Conservation (phyloP, 1,284 basidiomycete species). For the Leccinum variabile region DNA sequence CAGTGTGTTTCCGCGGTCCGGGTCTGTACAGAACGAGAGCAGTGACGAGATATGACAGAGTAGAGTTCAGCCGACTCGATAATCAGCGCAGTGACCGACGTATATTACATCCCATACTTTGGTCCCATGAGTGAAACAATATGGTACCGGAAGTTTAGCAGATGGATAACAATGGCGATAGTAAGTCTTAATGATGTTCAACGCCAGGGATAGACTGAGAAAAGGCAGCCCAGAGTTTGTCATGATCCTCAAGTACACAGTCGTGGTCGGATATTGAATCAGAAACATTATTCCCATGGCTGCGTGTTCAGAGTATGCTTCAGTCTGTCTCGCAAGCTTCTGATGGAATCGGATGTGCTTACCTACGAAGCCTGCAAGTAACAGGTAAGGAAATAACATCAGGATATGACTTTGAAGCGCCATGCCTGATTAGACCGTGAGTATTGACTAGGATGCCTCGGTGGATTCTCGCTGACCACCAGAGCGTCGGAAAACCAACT, state of each 20-base stretch:
- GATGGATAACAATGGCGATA: neutral
- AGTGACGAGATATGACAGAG: neutral
- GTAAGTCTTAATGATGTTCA: neutral
- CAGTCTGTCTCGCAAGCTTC: neutral
- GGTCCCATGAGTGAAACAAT: neutral
- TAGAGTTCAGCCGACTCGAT: neutral
- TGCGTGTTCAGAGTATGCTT: neutral
- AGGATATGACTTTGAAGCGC: neutral
- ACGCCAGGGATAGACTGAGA: neutral
- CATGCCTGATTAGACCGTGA: neutral
- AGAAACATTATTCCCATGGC: neutral
- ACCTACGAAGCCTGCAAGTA: neutral
- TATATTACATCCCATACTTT: neutral
- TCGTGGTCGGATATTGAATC: neutral
- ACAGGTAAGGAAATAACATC: neutral
- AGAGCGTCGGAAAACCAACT: neutral
- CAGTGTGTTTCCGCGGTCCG: neutral
- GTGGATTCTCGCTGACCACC: neutral
- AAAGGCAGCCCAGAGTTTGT: neutral
- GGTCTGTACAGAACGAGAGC: neutral
- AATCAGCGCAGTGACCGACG: neutral
- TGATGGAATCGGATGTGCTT: neutral
- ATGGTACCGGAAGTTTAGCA: neutral
- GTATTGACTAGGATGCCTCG: neutral
- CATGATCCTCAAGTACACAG: neutral